These are phyloP conservation scores for Aureobasidium lini DNA, from an alignment of 2,329 filamentous ascomycete species.

Conservation along the genomic window DNA sequence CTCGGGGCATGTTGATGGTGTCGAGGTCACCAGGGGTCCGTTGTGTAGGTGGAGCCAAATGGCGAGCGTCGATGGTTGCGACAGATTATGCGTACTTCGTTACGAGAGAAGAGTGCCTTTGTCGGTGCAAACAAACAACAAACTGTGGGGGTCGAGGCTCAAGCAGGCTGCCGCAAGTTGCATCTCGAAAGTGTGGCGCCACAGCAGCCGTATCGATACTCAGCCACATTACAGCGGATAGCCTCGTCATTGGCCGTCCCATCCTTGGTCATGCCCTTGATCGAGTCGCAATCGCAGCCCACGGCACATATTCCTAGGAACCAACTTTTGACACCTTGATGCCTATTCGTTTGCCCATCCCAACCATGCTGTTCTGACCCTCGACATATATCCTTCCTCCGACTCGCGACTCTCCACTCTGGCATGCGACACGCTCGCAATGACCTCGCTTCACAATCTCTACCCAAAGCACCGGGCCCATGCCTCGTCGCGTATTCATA, in stretches of 20 bases:
- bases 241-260: neutral
- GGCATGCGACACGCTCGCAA: constrained; percentile 5
- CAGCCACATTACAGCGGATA: neutral
- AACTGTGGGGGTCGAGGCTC: no score
- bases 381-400: neutral
- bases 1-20: constrained; percentile 29
- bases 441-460: neutral
- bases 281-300: no score
- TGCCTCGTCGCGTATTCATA: neutral
- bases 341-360: neutral
- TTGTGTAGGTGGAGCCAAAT: neutral
- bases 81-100: neutral
- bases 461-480: neutral
- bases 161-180: no score
- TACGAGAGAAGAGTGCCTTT: no score
- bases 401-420: neutral
- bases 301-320: neutral
- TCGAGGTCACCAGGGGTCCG: constrained; percentile 17
- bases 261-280: no score
- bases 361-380: neutral
- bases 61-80: neutral
- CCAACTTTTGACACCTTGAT: neutral
- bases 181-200: no score
- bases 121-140: no score
- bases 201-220: neutral